Percentiles rank a stretch among this genome's conserved stretches.
These are phyloP conservation scores for Glaciozyma martinii DNA, from an alignment of 768 basidiomycete species.

Conservation along the genomic window DNA sequence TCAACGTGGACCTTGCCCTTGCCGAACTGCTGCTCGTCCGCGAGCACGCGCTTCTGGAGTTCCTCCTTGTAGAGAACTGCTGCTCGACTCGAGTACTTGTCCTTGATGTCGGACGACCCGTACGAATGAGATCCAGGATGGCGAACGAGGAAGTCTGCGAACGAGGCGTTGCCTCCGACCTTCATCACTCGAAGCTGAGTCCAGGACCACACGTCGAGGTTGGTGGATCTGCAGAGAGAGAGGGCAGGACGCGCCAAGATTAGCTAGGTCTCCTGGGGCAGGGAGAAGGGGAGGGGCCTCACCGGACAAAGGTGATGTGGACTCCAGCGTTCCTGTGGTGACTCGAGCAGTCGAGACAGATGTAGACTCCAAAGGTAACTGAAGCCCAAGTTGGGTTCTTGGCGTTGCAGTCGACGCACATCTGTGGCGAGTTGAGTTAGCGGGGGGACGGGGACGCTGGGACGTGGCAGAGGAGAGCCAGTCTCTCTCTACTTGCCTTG, in stretches of 20 bases:
- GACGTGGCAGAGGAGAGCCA: not conserved
- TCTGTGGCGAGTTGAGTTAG: slow-evolving; percentile 42
- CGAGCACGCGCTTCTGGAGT: slow-evolving; percentile 64
- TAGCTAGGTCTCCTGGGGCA: not conserved
- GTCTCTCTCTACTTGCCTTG: slow-evolving; percentile 50
- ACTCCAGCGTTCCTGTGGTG: slow-evolving; percentile 95
- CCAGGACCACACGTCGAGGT: slow-evolving; percentile 89
- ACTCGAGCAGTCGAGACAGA: slow-evolving; percentile 94
- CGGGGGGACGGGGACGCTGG: not conserved
- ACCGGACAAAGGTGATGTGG: slow-evolving; percentile 95
- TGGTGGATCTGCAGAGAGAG: slow-evolving; percentile 65
- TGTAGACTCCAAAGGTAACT: slow-evolving; percentile 91
- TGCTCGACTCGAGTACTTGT: slow-evolving; percentile 74
- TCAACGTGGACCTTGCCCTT: slow-evolving; percentile 21
- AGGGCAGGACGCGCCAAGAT: not conserved
- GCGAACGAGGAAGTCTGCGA: slow-evolving; percentile 79
- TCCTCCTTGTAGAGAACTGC: slow-evolving; percentile 91
- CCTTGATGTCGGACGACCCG: slow-evolving; percentile 58
- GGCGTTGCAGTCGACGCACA: slow-evolving; percentile 90
- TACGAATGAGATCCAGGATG: slow-evolving; percentile 56
- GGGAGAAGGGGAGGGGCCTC: slow-evolving; percentile 36
- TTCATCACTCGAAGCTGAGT: slow-evolving; percentile 90
- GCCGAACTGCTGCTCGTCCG: slow-evolving; percentile 49
- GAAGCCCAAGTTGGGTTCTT: slow-evolving; percentile 97
- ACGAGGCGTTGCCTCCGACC: slow-evolving; percentile 80